Evolutionary conservation across 805 yeast species (phyloP).

Genomic region (Metschnikowia reukaufii): DNA sequence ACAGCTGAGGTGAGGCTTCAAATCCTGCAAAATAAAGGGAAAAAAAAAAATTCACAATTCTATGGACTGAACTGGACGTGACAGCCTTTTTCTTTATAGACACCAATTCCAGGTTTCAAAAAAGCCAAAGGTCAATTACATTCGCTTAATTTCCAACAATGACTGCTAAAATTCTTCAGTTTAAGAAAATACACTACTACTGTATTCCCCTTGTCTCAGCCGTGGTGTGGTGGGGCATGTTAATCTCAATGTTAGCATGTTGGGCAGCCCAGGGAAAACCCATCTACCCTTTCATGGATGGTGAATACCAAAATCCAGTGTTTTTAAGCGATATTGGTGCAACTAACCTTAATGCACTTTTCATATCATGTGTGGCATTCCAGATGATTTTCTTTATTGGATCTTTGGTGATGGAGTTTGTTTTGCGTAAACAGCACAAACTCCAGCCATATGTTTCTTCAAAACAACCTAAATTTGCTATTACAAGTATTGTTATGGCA

Average conservation of each 20-base stretch:
- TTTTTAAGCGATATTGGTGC: conserved; percentile 90
- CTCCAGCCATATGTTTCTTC: conserved; percentile 51
- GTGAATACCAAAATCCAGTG: conserved; percentile 47
- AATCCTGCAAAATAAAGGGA: no score
- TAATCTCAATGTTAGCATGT: conserved; percentile 69
- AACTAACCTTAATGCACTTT: conserved; percentile 78
- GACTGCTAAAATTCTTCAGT: neutral
- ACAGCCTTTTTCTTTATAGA: no score
- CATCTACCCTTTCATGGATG: conserved; percentile 54
- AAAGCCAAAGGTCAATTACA: no score
- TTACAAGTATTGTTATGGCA: conserved; percentile 45
- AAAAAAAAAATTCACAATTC: no score
- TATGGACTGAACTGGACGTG: no score
- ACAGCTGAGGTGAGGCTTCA: no score
- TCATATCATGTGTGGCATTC: conserved; percentile 72
- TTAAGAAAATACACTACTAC: conserved; percentile 45
- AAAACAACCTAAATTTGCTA: conserved; percentile 44
- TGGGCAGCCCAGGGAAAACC: conserved; percentile 87
- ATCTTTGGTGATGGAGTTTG: conserved; percentile 61
- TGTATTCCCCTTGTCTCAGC: conserved; percentile 65
- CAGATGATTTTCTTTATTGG: conserved; percentile 76
- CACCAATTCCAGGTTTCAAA: no score
- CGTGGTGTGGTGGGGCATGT: conserved; percentile 88
- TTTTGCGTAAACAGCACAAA: conserved; percentile 56
- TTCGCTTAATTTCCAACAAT: neutral